A percentile compares a stretch with the other conserved stretches of the same genome.
Conservation (phyloP, 2,329 filamentous ascomycete genomes). For the Botrytis cinerea region DNA sequence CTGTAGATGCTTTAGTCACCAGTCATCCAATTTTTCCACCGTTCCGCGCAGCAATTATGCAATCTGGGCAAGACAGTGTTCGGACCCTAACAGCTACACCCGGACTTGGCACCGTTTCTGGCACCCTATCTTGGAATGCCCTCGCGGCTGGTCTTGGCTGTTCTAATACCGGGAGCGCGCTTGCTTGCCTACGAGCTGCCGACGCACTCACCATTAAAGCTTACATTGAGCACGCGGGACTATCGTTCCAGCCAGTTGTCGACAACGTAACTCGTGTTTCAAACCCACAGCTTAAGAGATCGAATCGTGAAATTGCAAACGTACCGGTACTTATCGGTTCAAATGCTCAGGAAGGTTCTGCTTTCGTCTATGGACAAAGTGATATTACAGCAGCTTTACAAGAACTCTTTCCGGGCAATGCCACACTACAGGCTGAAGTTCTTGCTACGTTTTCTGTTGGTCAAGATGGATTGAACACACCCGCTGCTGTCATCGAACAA, state of each 20-base stretch:
- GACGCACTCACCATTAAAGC: slow-evolving; percentile 15
- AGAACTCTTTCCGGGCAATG: background rate
- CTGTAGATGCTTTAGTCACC: slow-evolving; percentile 75
- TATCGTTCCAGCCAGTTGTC: background rate
- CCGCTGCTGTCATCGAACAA: background rate
- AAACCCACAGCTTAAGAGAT: background rate
- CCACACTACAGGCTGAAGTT: background rate
- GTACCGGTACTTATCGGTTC: slow-evolving; percentile 18
- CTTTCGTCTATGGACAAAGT: slow-evolving; percentile 2
- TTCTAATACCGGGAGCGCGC: background rate
- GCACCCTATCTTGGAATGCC: slow-evolving; percentile 6
- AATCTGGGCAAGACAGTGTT: slow-evolving; percentile 53
- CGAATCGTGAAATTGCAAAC: slow-evolving; percentile 11
- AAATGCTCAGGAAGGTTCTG: slow-evolving; percentile 17
- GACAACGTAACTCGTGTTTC: slow-evolving; percentile 15
- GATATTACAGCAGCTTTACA: slow-evolving; percentile 1
- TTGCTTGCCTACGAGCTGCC: slow-evolving; percentile 16
- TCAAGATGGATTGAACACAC: slow-evolving; percentile 1
- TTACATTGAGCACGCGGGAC: background rate
- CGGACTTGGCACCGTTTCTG: background rate
- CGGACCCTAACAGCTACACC: background rate
- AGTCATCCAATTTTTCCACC: slow-evolving; percentile 71
- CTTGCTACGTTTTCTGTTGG: slow-evolving; percentile 4
- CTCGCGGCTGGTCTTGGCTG: slow-evolving; percentile 1
- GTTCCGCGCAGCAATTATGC: slow-evolving; percentile 79